Evolutionary conservation across 2,329 filamentous ascomycete genomes (phyloP).

Genomic region (Fusarium begoniae): DNA sequence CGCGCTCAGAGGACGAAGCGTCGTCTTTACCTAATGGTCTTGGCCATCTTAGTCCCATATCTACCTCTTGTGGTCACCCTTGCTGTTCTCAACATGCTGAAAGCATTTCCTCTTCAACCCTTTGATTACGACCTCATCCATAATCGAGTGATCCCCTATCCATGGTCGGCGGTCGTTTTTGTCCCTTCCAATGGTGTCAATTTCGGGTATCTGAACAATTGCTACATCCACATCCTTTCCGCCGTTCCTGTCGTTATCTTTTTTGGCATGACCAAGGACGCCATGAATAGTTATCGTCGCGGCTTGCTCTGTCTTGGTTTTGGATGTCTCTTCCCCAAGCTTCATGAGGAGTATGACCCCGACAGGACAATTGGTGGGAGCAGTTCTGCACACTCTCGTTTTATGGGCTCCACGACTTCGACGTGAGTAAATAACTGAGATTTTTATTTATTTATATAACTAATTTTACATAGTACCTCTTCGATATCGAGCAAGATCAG

Average conservation of each 20-base stretch:
- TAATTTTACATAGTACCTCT: constrained; percentile 9
- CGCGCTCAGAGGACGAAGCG: constrained; percentile 59
- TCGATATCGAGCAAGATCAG: constrained; percentile 34
- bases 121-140: constrained; percentile 58
- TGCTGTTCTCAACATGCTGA: constrained; percentile 52
- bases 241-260: constrained; percentile 60
- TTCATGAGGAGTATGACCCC: constrained; percentile 53
- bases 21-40: constrained; percentile 65
- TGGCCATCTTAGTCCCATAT: constrained; percentile 62
- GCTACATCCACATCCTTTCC: constrained; percentile 60
- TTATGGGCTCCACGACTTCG: constrained; percentile 28
- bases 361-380: constrained; percentile 40
- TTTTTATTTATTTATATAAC: neutral
- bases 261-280: constrained; percentile 66
- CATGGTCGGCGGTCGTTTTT: constrained; percentile 60
- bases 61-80: constrained; percentile 58
- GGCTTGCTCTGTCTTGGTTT: constrained; percentile 53
- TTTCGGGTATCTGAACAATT: constrained; percentile 55
- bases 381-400: constrained; percentile 35
- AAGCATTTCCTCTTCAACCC: constrained; percentile 41
- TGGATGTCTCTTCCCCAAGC: constrained; percentile 54
- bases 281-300: constrained; percentile 58
- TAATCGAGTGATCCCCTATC: constrained; percentile 46
- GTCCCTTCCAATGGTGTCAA: constrained; percentile 52
- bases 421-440: constrained; percentile 26